These are phyloP conservation scores for Fusarium denticulatum DNA, from an alignment of 2,329 filamentous ascomycete species.

Conservation along the genomic window DNA sequence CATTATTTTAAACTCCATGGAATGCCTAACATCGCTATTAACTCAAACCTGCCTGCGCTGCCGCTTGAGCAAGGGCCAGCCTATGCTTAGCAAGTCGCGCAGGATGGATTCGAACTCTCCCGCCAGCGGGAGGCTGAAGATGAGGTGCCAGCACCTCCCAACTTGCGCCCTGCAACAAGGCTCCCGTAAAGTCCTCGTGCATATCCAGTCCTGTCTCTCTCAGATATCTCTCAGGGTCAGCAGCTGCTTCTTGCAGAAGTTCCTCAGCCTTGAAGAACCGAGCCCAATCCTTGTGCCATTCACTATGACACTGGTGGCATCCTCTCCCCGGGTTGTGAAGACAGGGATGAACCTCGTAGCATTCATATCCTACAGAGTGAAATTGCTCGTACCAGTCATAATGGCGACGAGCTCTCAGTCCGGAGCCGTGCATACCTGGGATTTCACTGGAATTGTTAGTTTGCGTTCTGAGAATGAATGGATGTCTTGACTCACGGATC, in stretches of 20 bases:
- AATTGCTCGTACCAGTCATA: slow-evolving; percentile 40
- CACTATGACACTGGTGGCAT: slow-evolving; percentile 35
- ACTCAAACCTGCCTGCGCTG: not conserved
- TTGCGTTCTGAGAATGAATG: not conserved
- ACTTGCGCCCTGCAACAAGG: not conserved
- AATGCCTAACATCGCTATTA: not conserved
- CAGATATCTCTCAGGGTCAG: slow-evolving; percentile 5
- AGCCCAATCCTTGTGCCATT: slow-evolving; percentile 33
- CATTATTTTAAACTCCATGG: not conserved
- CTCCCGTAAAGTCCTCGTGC: slow-evolving; percentile 4
- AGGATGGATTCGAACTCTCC: slow-evolving; percentile 32
- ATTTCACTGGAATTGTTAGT: slow-evolving; percentile 31
- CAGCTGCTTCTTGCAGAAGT: slow-evolving; percentile 1
- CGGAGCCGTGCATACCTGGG: slow-evolving; percentile 26
- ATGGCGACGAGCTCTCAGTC: slow-evolving; percentile 9
- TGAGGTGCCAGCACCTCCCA: slow-evolving; percentile 5
- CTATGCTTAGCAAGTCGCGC: slow-evolving; percentile 24
- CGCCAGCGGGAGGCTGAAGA: slow-evolving; percentile 20
- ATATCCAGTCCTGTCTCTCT: slow-evolving; percentile 8
- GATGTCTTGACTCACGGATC: slow-evolving; percentile 5
- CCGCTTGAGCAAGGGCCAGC: slow-evolving; percentile 5
- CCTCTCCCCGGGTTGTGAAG: slow-evolving; percentile 1
- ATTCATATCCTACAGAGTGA: slow-evolving; percentile 29
- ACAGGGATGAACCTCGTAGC: slow-evolving; percentile 34
- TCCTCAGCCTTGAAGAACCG: slow-evolving; percentile 27